Conservation (phyloP, 352 stramenopile genomes). For the Pythium pyrilobum region DNA sequence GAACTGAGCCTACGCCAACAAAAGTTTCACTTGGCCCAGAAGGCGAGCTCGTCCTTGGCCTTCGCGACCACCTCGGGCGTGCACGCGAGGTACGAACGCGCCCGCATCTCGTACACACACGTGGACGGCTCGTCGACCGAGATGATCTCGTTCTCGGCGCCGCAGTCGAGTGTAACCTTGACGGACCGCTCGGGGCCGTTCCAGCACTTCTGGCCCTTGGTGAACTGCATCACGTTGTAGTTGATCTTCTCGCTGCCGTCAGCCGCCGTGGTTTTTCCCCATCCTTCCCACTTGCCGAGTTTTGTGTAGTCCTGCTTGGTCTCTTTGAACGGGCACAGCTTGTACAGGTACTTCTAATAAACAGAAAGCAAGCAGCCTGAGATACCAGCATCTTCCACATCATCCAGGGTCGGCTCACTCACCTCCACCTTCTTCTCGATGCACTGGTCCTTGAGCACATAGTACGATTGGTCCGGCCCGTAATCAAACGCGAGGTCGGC, state of each 20-base stretch:
- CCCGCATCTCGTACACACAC: constrained; percentile 88
- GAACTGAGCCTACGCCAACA: background rate
- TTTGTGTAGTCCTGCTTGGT: constrained; percentile 76
- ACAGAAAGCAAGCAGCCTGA: background rate
- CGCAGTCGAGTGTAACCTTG: constrained; percentile 76
- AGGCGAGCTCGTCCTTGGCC: constrained; percentile 40
- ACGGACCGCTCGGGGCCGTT: constrained; percentile 86
- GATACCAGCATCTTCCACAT: background rate
- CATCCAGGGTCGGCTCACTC: background rate
- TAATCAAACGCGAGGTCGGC: constrained; percentile 50
- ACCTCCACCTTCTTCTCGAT: constrained; percentile 77
- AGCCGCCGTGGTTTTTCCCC: constrained; percentile 19
- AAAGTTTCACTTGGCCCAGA: constrained; percentile 27
- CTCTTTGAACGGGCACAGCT: constrained; percentile 80
- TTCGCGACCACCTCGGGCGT: constrained; percentile 37
- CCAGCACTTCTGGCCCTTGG: constrained; percentile 86
- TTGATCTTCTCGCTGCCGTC: constrained; percentile 12
- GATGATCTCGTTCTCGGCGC: constrained; percentile 70
- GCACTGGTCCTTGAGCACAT: constrained; percentile 68
- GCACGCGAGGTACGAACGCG: constrained; percentile 62
- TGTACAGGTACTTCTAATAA: constrained; percentile 82
- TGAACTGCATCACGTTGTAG: constrained; percentile 70
- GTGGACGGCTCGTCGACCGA: constrained; percentile 91
- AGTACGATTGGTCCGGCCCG: constrained; percentile 67
- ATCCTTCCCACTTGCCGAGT: constrained; percentile 75